Conservation (phyloP, 2,329 filamentous ascomycete species). For the Colletotrichum brevisporum region DNA sequence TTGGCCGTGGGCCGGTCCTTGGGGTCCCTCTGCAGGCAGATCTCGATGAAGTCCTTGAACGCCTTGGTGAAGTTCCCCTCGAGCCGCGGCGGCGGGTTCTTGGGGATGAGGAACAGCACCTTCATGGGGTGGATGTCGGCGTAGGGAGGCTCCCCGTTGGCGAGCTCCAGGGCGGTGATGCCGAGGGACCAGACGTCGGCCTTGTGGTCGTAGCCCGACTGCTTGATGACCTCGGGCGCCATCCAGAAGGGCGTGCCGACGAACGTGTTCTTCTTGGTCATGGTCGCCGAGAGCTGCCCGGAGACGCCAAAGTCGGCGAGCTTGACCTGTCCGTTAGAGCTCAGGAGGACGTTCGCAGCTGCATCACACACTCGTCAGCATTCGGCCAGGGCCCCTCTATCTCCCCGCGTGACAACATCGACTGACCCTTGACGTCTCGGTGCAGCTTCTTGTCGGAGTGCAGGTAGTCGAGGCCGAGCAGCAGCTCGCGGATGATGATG, state of each 20-base stretch:
- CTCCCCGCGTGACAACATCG: too few relatives aligned
- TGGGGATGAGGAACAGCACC: slow-evolving; percentile 95
- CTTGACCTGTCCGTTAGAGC: slow-evolving; percentile 94
- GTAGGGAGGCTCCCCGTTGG: slow-evolving; percentile 93
- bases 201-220: slow-evolving; percentile 97
- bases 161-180: slow-evolving; percentile 93
- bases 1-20: slow-evolving; percentile 88
- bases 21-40: slow-evolving; percentile 90
- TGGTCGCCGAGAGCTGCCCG: slow-evolving; percentile 94
- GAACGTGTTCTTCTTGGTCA: slow-evolving; percentile 99
- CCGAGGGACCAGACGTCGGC: slow-evolving; percentile 98
- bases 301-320: slow-evolving; percentile 97
- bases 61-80: slow-evolving; percentile 85
- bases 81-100: slow-evolving; percentile 87
- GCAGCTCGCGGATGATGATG: slow-evolving; percentile 91
- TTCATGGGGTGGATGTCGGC: slow-evolving; percentile 99
- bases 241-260: slow-evolving; percentile 99
- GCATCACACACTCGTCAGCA: neutral
- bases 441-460: slow-evolving; percentile 97
- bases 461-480: slow-evolving; percentile 92
- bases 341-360: slow-evolving; percentile 94
- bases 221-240: slow-evolving; percentile 98
- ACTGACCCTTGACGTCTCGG: slow-evolving; percentile 90
- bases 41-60: slow-evolving; percentile 87
- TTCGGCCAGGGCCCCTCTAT: neutral